phyloP scores from a whole-genome alignment of 139 green algal species.

The Limnomonas spitsbergensis region DNA sequence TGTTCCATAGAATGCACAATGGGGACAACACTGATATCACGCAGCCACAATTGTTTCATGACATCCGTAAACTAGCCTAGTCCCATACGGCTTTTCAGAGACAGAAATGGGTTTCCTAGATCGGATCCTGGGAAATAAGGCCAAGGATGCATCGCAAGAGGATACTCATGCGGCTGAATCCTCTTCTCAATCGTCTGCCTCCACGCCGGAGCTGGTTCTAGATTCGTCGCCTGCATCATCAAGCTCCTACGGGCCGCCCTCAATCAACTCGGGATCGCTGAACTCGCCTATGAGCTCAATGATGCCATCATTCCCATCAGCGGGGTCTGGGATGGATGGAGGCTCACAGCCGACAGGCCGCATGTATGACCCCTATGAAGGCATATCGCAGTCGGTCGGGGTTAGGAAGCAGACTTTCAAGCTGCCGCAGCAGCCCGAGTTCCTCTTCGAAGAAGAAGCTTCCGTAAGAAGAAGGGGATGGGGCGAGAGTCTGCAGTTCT shows the following conservation, averaged over 20 bases:
- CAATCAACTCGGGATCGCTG: background rate
- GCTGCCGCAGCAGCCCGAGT: conserved; percentile 74
- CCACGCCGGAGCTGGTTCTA: background rate
- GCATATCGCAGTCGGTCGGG: conserved; percentile 34
- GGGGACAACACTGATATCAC: too few species aligned
- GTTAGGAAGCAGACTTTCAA: conserved; percentile 48
- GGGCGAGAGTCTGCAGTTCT: conserved; percentile 88
- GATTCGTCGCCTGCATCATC: background rate
- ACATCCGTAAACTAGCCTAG: too few species aligned
- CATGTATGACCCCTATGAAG: conserved; percentile 45
- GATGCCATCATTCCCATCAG: conserved; percentile 1
- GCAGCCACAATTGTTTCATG: too few species aligned
- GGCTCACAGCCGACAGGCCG: conserved; percentile 9
- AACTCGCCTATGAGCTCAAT: background rate
- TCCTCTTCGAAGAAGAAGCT: conserved; percentile 85
- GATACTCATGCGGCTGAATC: background rate
- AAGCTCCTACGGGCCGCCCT: background rate
- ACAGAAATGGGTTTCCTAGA: conserved; percentile 9
- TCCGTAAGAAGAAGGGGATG: conserved; percentile 67
- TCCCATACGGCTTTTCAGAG: too few species aligned
- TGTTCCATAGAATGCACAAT: too few species aligned
- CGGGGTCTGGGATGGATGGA: background rate
- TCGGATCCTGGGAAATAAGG: background rate
- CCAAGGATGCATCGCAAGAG: background rate
- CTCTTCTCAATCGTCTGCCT: background rate